Evolutionary conservation across 352 stramenopile species (phyloP).

Genomic region (Globisporangium barbulae): DNA sequence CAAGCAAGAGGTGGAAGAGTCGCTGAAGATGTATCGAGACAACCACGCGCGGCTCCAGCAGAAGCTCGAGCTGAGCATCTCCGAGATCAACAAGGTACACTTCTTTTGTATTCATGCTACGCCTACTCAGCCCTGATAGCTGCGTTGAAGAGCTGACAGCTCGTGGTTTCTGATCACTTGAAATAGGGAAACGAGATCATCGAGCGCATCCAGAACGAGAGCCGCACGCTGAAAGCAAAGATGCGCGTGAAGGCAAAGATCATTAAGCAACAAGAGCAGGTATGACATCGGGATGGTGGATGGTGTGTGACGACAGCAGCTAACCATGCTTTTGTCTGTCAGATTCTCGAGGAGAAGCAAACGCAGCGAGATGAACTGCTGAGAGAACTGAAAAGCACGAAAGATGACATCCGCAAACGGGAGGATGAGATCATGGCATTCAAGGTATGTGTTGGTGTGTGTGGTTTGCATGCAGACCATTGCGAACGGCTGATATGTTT

Average conservation of each 20-base stretch:
- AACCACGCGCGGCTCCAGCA: constrained; percentile 81
- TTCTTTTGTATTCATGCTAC: background rate
- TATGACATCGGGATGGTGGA: constrained; percentile 14
- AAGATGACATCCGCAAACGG: constrained; percentile 67
- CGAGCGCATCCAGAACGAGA: constrained; percentile 85
- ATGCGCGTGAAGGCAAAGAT: constrained; percentile 88
- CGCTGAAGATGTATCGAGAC: constrained; percentile 84
- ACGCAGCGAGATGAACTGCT: constrained; percentile 60
- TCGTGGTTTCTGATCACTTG: background rate
- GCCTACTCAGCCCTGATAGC: background rate
- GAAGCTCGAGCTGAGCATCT: constrained; percentile 87
- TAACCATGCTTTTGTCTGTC: constrained; percentile 10
- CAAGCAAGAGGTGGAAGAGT: constrained; percentile 85
- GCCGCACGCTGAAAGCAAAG: constrained; percentile 68
- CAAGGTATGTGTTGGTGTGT: constrained; percentile 29
- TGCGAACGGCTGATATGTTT: background rate
- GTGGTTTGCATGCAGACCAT: background rate
- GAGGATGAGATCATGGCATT: constrained; percentile 62
- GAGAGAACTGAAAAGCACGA: constrained; percentile 55
- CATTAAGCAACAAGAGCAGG: constrained; percentile 87
- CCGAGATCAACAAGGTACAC: constrained; percentile 90
- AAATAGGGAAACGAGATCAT: constrained; percentile 87
- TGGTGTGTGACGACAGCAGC: background rate
- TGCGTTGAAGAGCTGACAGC: background rate
- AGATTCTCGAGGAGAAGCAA: constrained; percentile 81